Base-by-base conservation (phyloP, 495 filamentous ascomycete species). In the Penicillium coffeae region DNA sequence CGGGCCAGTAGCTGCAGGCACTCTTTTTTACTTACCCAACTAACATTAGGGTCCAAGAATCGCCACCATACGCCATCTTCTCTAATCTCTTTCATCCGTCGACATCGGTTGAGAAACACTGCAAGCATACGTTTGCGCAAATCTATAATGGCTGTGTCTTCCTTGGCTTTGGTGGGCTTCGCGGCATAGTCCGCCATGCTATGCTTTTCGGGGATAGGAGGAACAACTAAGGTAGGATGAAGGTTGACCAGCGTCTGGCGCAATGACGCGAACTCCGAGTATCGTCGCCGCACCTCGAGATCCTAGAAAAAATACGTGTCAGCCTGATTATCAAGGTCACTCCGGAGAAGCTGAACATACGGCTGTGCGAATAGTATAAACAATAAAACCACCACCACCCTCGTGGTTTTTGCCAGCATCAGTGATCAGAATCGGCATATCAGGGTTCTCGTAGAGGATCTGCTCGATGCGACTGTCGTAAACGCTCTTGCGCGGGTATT, bases 161-260 rank as follows among this genome's bases (percentile, higher is more conserved):
- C 93, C 67, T 96, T 98, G 21, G 93, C 93, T 63, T 91, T 95
- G 21, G 93, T 96, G 0, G 93, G 93, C 54, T 95, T 96, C 15
- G 94, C 91, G 19, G 93, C 93, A 65, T 98, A 98, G 62, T 98
- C 93, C 39, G 93, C 92, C 86, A 97, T 92, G 44, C 89, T 90
- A 63, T 97, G 93, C 65, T 98, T 98, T 70, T 98, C 93, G 8
- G 93, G 93, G 53, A 98, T 98, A 2, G 93, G 93, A 1, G 93
- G 93, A 43, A 98, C 87, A 51, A 98, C 84, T 27, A 97, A 79
- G 2, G 93, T 96, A 1, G 93, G 93, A 57, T 97, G 94, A 46
- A 98, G 75, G 50, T 86, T 85, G 16, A 90, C 87, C 14, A 98
- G 80, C 1, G 91, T 91, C 56, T 89, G 85, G 51, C 93, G 79